Percentiles rank a stretch among this genome's conserved stretches.
Evolutionary conservation across 768 basidiomycete species (phyloP).

Genomic region (Lactarius psammicola): DNA sequence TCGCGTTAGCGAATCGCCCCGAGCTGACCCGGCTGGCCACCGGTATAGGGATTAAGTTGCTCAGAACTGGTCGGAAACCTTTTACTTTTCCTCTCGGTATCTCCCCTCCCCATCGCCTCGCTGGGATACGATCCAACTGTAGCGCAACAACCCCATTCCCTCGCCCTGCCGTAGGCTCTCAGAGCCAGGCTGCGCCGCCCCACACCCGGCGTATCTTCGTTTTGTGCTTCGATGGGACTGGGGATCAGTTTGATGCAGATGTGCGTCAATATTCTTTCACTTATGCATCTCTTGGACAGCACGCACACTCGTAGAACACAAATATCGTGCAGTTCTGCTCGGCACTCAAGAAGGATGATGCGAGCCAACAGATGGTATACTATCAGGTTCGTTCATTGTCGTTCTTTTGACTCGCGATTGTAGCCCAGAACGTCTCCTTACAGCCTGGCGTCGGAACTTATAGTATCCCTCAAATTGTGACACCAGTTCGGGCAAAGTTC

Average conservation of each 20-base stretch:
- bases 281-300: background rate
- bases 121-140: background rate
- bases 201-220: constrained; percentile 48
- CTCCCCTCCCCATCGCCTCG: background rate
- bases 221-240: constrained; percentile 67
- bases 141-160: background rate
- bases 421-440: background rate
- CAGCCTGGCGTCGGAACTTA: constrained; percentile 77
- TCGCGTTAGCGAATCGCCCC: background rate
- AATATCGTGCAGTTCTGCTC: constrained; percentile 69
- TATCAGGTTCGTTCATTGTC: constrained; percentile 52
- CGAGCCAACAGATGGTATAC: constrained; percentile 62
- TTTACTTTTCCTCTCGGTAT: background rate
- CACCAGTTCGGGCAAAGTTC: constrained; percentile 52
- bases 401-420: background rate
- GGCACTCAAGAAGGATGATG: constrained; percentile 66
- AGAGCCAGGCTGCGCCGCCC: background rate
- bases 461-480: constrained; percentile 59
- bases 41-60: background rate
- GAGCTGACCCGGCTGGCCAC: background rate
- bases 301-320: constrained; percentile 56
- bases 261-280: constrained; percentile 38
- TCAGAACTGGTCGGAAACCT: background rate
- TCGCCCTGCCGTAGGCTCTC: background rate
- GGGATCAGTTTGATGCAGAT: constrained; percentile 66